Percentiles rank a stretch among this genome's conserved stretches.
These are phyloP conservation scores for Canariomyces notabilis DNA, from an alignment of 2,329 filamentous ascomycete species.

Conservation along the genomic window DNA sequence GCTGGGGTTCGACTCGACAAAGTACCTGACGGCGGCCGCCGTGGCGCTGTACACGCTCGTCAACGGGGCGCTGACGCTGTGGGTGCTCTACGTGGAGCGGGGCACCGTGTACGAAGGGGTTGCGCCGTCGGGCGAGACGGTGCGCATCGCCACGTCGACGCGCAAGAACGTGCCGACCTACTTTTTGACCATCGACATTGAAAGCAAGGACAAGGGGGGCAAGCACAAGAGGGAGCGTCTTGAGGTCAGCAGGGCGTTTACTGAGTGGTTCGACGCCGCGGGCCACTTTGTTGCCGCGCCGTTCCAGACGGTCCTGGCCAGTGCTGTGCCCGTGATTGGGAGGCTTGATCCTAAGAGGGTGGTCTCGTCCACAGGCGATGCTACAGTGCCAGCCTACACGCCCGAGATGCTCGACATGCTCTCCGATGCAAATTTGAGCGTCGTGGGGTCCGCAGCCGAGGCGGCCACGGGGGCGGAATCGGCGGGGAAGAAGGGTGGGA, in stretches of 20 bases:
- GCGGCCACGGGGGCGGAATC: conserved; percentile 30
- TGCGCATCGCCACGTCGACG: conserved; percentile 61
- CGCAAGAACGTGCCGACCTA: conserved; percentile 80
- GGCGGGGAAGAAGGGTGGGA: conserved; percentile 37
- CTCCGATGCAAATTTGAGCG: conserved; percentile 22
- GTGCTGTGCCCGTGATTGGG: conserved; percentile 61
- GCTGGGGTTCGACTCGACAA: conserved; percentile 81
- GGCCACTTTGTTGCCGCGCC: conserved; percentile 69
- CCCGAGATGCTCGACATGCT: conserved; percentile 47
- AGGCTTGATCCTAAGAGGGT: conserved; percentile 58
- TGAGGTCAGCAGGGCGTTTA: conserved; percentile 61
- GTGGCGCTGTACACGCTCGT: conserved; percentile 74
- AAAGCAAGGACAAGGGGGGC: conserved; percentile 29
- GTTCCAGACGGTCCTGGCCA: conserved; percentile 73
- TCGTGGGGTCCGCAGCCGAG: conserved; percentile 18
- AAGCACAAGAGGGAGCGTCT: conserved; percentile 40
- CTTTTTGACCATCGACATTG: conserved; percentile 61
- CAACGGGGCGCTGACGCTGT: conserved; percentile 73
- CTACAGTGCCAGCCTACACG: conserved; percentile 30
- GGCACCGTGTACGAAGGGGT: conserved; percentile 74
- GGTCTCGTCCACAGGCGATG: conserved; percentile 30
- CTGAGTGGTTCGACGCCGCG: conserved; percentile 68
- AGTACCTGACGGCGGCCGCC: conserved; percentile 72
- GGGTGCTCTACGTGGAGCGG: conserved; percentile 80
- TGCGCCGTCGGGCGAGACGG: conserved; percentile 60